Percentiles rank a stretch among this genome's conserved stretches.
Evolutionary conservation across 2,329 filamentous ascomycete genomes (phyloP).

Genomic region (Cercospora sp.): DNA sequence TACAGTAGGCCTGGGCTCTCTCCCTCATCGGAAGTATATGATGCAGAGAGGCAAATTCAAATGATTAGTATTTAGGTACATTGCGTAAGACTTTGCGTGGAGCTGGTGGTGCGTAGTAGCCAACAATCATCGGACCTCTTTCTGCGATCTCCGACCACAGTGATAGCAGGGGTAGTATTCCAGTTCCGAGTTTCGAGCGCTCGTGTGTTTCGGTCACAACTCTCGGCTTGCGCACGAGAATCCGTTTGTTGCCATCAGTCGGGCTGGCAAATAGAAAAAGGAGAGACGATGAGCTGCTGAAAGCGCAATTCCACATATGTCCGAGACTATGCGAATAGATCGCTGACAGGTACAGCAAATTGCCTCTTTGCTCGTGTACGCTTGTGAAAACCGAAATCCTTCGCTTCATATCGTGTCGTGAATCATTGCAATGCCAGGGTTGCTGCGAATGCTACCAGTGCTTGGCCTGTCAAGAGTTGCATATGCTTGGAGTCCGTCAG

Average conservation of each 20-base stretch:
- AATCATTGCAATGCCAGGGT: neutral
- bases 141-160: neutral
- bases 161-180: neutral
- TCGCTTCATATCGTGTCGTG: neutral
- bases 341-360: no score
- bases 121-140: neutral
- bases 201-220: neutral
- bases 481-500: no score
- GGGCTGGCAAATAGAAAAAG: neutral
- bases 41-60: no score
- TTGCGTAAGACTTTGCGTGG: no score
- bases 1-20: no score
- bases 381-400: neutral
- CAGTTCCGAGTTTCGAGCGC: neutral
- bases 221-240: neutral
- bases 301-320: neutral
- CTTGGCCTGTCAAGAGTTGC: no score
- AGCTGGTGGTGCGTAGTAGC: no score
- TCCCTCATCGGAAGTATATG: no score
- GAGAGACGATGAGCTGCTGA: neutral
- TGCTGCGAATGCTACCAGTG: no score
- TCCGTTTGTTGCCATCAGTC: neutral
- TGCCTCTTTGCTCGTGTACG: no score
- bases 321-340: no score
- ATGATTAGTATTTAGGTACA: no score